Evolutionary conservation across 2,329 filamentous ascomycete genomes (phyloP).

Genomic region (Xylariaceae sp.): DNA sequence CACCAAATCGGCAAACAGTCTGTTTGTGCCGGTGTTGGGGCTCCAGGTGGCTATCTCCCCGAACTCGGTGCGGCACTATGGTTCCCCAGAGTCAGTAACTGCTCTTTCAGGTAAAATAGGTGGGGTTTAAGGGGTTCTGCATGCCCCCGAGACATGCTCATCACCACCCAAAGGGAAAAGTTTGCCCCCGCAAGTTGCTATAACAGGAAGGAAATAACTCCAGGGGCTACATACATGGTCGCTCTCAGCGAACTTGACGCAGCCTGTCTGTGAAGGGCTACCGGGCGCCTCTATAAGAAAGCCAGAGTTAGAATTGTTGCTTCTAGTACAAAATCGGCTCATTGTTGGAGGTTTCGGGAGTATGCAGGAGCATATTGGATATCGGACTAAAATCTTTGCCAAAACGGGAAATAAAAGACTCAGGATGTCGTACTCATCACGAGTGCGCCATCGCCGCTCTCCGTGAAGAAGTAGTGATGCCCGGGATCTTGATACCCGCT

Average conservation of each 20-base stretch:
- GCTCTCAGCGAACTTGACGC: slow-evolving; percentile 23
- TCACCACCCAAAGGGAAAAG: not conserved
- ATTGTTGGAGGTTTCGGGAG: too few relatives aligned
- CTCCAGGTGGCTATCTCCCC: slow-evolving; percentile 24
- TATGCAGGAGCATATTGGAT: too few relatives aligned
- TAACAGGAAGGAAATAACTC: too few relatives aligned
- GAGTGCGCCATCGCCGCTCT: slow-evolving; percentile 21
- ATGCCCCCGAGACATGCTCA: slow-evolving; percentile 1
- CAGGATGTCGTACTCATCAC: too few relatives aligned
- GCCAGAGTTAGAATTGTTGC: too few relatives aligned
- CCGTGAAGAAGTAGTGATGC: slow-evolving; percentile 26
- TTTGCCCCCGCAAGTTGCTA: not conserved
- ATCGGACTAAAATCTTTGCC: too few relatives aligned
- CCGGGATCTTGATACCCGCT: slow-evolving; percentile 24
- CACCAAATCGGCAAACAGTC: slow-evolving; percentile 20
- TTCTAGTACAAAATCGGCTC: too few relatives aligned
- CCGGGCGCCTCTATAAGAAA: slow-evolving; percentile 24
- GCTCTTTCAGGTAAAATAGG: not conserved
- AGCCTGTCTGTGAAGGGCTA: slow-evolving; percentile 16
- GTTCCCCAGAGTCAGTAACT: slow-evolving; percentile 10
- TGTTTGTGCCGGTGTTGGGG: slow-evolving; percentile 27
- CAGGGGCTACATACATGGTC: slow-evolving; percentile 16
- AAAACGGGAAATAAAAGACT: too few relatives aligned
- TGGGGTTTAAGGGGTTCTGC: not conserved
- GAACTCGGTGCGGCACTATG: slow-evolving; percentile 22